Percentiles rank a stretch among this genome's conserved stretches.
These are phyloP conservation scores for Alternaria sp. DNA, from an alignment of 2,329 filamentous ascomycete species.

Conservation along the genomic window DNA sequence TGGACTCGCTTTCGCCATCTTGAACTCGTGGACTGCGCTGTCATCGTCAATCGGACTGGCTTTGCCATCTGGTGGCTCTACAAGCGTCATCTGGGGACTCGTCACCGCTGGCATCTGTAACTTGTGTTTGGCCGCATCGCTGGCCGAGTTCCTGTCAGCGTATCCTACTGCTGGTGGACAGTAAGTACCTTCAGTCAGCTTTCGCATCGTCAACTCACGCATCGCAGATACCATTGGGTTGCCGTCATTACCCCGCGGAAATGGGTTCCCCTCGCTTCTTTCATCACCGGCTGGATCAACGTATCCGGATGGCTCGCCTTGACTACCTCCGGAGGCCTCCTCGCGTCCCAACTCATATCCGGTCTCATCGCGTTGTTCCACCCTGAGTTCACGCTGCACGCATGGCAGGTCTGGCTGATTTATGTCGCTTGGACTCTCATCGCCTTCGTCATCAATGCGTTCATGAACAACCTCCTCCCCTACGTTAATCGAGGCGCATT, in stretches of 20 bases:
- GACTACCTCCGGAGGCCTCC: conserved; percentile 70
- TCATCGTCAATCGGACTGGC: conserved; percentile 65
- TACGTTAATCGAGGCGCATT: conserved; percentile 72
- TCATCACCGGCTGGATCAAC: conserved; percentile 76
- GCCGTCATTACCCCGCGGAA: conserved; percentile 66
- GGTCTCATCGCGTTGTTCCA: conserved; percentile 69
- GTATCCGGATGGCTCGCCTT: conserved; percentile 73
- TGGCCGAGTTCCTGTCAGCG: conserved; percentile 74
- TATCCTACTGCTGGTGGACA: conserved; percentile 58
- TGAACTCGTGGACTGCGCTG: conserved; percentile 69
- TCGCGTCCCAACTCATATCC: conserved; percentile 71
- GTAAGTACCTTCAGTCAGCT: conserved; percentile 15
- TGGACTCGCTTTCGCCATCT: conserved; percentile 66
- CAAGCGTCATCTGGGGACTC: conserved; percentile 74
- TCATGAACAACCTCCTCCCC: conserved; percentile 67
- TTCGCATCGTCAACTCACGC: conserved; percentile 44
- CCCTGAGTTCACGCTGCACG: conserved; percentile 61
- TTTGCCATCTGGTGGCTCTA: conserved; percentile 73
- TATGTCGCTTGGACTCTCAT: conserved; percentile 69
- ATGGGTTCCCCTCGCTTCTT: conserved; percentile 69
- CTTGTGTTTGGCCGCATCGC: conserved; percentile 69
- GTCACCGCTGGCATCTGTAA: conserved; percentile 67
- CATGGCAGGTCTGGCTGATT: conserved; percentile 77
- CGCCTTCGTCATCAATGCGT: conserved; percentile 70
- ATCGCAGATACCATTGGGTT: conserved; percentile 69